Evolutionary conservation across 2,329 filamentous ascomycete species (phyloP).

Genomic region (Aspergillus unguis): DNA sequence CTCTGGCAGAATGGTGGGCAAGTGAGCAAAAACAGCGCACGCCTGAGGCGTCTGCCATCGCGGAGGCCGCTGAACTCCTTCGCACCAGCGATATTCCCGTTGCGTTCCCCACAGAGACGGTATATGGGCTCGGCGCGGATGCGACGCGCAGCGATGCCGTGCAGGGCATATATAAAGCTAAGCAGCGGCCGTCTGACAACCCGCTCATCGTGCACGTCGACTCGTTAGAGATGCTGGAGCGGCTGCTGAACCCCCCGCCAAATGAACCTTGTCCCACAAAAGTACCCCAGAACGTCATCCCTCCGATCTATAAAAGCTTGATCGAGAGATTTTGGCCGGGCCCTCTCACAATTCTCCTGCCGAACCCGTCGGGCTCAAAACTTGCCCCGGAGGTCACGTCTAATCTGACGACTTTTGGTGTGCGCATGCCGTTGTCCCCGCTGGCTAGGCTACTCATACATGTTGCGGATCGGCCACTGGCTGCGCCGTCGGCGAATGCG

Average conservation of each 20-base stretch:
- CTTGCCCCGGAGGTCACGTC: conserved; percentile 92
- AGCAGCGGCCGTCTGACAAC: conserved; percentile 88
- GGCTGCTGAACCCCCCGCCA: conserved; percentile 50
- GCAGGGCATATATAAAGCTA: conserved; percentile 86
- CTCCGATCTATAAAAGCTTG: conserved; percentile 71
- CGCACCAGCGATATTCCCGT: conserved; percentile 69
- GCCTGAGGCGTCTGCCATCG: conserved; percentile 52
- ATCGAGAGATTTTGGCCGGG: conserved; percentile 91
- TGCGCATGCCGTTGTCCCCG: conserved; percentile 78
- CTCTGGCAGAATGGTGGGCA: conserved; percentile 40
- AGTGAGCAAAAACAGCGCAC: conserved; percentile 36
- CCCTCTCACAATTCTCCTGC: conserved; percentile 84
- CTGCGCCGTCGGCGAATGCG: conserved; percentile 90
- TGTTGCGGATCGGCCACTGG: conserved; percentile 72
- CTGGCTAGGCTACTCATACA: conserved; percentile 87
- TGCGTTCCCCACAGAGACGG: conserved; percentile 95
- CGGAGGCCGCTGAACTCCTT: conserved; percentile 64
- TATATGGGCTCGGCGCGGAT: conserved; percentile 95
- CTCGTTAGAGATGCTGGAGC: conserved; percentile 71
- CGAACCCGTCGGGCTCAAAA: conserved; percentile 64
- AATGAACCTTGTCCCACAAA: conserved; percentile 29
- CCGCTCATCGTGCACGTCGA: conserved; percentile 90
- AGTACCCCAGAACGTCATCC: conserved; percentile 49
- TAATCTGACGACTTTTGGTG: conserved; percentile 78
- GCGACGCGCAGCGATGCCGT: conserved; percentile 82